A percentile compares a stretch with the other conserved stretches of the same genome.
Conservation (phyloP, 176 grass and related monocot species). For the Avena insularis region DNA sequence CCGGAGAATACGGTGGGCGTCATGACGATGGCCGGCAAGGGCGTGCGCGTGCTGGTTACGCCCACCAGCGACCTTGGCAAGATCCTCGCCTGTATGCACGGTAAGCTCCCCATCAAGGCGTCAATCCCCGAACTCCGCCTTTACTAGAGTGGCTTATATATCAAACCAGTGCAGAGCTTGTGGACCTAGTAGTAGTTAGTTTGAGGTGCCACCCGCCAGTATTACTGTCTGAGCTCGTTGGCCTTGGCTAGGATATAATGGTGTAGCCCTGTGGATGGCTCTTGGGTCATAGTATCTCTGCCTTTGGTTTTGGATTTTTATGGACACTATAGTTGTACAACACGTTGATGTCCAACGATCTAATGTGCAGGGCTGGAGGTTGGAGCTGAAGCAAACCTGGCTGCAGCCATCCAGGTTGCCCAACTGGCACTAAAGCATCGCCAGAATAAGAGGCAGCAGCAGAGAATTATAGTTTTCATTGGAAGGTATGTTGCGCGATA, state of each 20-base stretch:
- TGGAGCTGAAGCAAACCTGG: constrained; percentile 89
- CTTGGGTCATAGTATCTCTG: not conserved
- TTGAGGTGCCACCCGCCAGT: not conserved
- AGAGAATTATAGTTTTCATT: constrained; percentile 95
- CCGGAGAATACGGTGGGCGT: constrained; percentile 98
- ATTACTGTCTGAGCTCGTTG: not conserved
- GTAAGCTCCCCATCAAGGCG: constrained; percentile 45
- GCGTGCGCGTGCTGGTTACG: constrained; percentile 92
- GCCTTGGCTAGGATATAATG: not conserved
- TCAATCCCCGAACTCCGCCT: not conserved
- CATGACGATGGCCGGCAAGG: constrained; percentile 99
- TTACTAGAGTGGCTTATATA: not conserved
- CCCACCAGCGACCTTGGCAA: constrained; percentile 99
- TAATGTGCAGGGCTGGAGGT: constrained; percentile 74
- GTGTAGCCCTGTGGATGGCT: not conserved
- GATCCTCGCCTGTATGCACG: constrained; percentile 98
- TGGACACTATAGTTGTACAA: not conserved
- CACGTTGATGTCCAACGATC: constrained; percentile 10
- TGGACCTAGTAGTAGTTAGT: not conserved
- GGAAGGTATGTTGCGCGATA: constrained; percentile 66
- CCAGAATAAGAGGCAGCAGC: constrained; percentile 98
- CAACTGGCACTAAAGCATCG: constrained; percentile 96
- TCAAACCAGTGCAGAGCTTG: not conserved
- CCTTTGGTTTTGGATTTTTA: not conserved
- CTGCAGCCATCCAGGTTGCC: constrained; percentile 90